Base-by-base conservation (phyloP, 129 eudicot species). In the Daucus carota region DNA sequence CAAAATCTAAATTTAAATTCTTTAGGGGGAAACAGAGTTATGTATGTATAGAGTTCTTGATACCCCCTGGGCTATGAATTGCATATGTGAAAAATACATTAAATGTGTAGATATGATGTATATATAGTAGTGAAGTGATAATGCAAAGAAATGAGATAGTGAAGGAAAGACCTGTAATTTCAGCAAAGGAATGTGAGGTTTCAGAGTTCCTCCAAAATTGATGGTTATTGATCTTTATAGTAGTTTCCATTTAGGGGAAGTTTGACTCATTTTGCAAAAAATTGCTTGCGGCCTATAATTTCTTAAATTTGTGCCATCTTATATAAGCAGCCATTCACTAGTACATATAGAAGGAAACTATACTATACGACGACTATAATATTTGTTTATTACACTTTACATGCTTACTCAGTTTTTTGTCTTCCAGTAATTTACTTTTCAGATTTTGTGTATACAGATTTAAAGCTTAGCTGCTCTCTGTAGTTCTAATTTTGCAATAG, bases 401-500 rank as follows among this genome's bases (percentile, higher is more conserved):
- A n/a, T 24, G 36, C 28, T 14, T 31, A 29, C 42, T 65, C 59
- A 17, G 8, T n/a, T 57, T 57, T 15, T 34, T 0, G 3, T 17
- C 20, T 16, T 34, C 6, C 8, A 5, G 20, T 15, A 33, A 15
- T 22, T 18, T 36, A 7, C 10, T 52, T 36, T 15, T 2, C n/a
- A 6, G 3, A 31, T 52, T 15, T 41, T 29, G 5, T 16, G 29
- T 29, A 0, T 50, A 17, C 59, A 52, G 33, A 67, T 73, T 89
- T 83, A 94, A 66, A 94, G 92, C 86, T 85, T 89, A 74, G 98
- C 44, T 70, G 54, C 92, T 81, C 86, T 89, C 72, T 76, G 85
- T 24, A 95, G 69, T 82, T 95, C 97, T 43, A 91, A 20, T 75
- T 95, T 95, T 22, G 94, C 99, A 50, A 95, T 95, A 16, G 97